A percentile compares a stretch with the other conserved stretches of the same genome.
Conservation (phyloP, 768 basidiomycete genomes). For the Cubamyces lactineus region DNA sequence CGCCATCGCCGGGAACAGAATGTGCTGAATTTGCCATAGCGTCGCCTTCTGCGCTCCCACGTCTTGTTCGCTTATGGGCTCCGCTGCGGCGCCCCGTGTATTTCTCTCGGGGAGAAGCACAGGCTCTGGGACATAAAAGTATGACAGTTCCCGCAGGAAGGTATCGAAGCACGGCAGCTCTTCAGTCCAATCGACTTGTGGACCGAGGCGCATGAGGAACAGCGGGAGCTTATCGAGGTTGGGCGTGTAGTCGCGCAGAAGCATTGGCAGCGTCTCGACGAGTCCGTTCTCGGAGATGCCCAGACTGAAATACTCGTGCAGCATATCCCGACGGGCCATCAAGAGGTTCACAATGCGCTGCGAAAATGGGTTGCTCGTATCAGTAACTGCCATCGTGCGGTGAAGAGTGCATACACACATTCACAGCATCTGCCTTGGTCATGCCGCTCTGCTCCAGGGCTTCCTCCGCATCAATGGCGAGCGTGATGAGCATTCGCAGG, state of each 20-base stretch:
- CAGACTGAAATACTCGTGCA: constrained; percentile 89
- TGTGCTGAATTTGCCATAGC: constrained; percentile 88
- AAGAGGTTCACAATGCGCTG: constrained; percentile 71
- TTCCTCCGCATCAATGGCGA: constrained; percentile 78
- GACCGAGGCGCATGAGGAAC: constrained; percentile 89
- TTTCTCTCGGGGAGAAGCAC: constrained; percentile 29
- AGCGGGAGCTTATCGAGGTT: constrained; percentile 88
- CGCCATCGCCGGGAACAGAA: constrained; percentile 85
- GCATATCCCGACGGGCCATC: constrained; percentile 72
- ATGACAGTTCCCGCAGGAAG: constrained; percentile 88
- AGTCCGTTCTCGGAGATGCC: constrained; percentile 65
- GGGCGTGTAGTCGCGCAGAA: constrained; percentile 87
- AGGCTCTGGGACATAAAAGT: constrained; percentile 82
- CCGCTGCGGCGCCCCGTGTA: constrained; percentile 5
- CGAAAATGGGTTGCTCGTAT: background rate
- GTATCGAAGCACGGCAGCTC: constrained; percentile 86
- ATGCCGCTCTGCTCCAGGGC: constrained; percentile 53
- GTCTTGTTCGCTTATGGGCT: constrained; percentile 28
- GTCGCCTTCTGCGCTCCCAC: constrained; percentile 55
- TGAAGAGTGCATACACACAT: constrained; percentile 50
- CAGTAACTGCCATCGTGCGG: background rate
- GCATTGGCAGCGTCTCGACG: constrained; percentile 78
- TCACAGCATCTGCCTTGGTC: constrained; percentile 63
- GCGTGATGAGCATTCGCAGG: constrained; percentile 66
- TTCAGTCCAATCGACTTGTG: constrained; percentile 92